phyloP scores from a whole-genome alignment of 495 filamentous ascomycete genomes.

The Penicillium dipodomyicola region DNA sequence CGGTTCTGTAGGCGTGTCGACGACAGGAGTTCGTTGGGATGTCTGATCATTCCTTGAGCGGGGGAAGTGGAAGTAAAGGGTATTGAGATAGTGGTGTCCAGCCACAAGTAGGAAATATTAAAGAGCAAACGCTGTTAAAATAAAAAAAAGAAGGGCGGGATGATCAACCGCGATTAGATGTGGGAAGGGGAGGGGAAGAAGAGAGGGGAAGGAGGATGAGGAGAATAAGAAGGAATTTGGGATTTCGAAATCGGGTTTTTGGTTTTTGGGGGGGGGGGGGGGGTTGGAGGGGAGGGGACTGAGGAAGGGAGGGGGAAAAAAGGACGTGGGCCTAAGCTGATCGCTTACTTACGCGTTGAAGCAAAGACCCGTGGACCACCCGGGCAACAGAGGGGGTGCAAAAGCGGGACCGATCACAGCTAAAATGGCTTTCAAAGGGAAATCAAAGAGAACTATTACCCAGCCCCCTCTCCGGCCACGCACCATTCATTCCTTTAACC shows the following conservation, averaged over 20 bases:
- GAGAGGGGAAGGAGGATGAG: constrained; percentile 36
- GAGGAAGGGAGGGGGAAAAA: constrained; percentile 39
- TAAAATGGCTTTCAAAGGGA: background rate
- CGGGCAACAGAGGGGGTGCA: constrained; percentile 11
- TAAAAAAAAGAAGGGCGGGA: constrained; percentile 39
- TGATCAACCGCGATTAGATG: constrained; percentile 27
- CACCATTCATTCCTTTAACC: constrained; percentile 26
- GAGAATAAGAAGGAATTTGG: constrained; percentile 35
- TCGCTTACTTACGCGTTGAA: constrained; percentile 29
- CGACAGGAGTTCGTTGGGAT: constrained; percentile 45
- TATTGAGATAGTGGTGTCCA: constrained; percentile 46
- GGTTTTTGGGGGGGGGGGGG: constrained; percentile 20
- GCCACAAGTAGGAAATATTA: constrained; percentile 46
- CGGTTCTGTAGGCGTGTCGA: constrained; percentile 50
- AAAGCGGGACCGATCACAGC: constrained; percentile 19
- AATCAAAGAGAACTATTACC: background rate
- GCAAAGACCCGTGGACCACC: constrained; percentile 5
- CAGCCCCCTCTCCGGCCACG: constrained; percentile 25
- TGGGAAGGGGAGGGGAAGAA: constrained; percentile 39
- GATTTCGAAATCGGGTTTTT: constrained; percentile 16
- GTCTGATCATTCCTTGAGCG: constrained; percentile 52
- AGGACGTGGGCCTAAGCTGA: constrained; percentile 28
- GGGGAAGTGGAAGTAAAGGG: constrained; percentile 33
- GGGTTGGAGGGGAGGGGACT: constrained; percentile 26
- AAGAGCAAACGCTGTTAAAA: constrained; percentile 30